phyloP scores from a whole-genome alignment of 768 basidiomycete genomes.

The Auriscalpium orientale region DNA sequence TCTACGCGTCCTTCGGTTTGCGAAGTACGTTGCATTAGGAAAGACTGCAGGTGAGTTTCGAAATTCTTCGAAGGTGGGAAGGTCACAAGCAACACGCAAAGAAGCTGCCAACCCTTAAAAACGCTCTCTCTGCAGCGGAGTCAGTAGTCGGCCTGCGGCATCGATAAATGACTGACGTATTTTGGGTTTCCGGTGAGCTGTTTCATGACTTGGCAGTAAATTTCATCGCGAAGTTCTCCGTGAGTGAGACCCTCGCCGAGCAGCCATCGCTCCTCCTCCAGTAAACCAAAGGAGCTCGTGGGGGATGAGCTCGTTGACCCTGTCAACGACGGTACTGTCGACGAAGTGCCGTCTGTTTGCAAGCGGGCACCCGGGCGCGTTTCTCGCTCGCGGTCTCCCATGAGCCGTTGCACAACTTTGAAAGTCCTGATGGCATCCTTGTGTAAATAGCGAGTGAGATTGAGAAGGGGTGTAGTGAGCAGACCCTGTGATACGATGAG shows the following conservation, averaged over 20 bases:
- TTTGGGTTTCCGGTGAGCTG: slow-evolving; percentile 81
- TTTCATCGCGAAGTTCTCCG: slow-evolving; percentile 85
- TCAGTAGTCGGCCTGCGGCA: background rate
- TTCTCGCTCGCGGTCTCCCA: slow-evolving; percentile 86
- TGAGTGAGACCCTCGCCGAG: slow-evolving; percentile 71
- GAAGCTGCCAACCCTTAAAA: slow-evolving; percentile 89
- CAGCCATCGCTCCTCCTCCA: slow-evolving; percentile 87
- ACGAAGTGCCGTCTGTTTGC: slow-evolving; percentile 10
- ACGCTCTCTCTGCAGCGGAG: slow-evolving; percentile 54
- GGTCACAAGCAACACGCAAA: slow-evolving; percentile 84
- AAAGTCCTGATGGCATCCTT: slow-evolving; percentile 81
- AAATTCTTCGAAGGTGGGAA: slow-evolving; percentile 94
- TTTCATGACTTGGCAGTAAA: slow-evolving; percentile 90
- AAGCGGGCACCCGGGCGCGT: slow-evolving; percentile 38
- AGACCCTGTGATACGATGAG: slow-evolving; percentile 34
- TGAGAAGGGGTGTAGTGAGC: slow-evolving; percentile 67
- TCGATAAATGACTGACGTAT: slow-evolving; percentile 43
- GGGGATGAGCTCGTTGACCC: slow-evolving; percentile 6
- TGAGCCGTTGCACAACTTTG: slow-evolving; percentile 85
- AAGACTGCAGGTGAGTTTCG: slow-evolving; percentile 74
- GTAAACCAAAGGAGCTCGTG: slow-evolving; percentile 36
- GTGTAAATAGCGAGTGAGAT: slow-evolving; percentile 54
- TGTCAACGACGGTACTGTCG: slow-evolving; percentile 4
- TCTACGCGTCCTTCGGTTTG: slow-evolving; percentile 74
- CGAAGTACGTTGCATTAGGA: slow-evolving; percentile 61